phyloP scores from a whole-genome alignment of 2,329 filamentous ascomycete species.

The Fusarium albidum region DNA sequence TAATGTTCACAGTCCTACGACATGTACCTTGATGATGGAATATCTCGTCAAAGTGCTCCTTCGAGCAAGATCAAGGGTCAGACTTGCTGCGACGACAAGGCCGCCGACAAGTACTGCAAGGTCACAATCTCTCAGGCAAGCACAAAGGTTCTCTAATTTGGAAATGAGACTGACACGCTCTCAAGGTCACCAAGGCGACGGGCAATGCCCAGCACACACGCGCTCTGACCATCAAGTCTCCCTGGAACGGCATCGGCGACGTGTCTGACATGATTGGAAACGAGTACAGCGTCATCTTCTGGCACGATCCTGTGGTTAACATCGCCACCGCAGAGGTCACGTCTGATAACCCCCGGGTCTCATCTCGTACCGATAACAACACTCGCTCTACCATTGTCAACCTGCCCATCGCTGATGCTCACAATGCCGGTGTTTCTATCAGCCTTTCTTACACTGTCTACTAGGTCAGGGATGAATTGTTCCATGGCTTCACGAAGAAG shows the following conservation, averaged over 20 bases:
- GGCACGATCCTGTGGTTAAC: slow-evolving; percentile 20
- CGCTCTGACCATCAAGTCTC: slow-evolving; percentile 11
- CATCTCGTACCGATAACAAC: slow-evolving; percentile 2
- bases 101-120: slow-evolving; percentile 27
- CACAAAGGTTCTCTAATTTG: rapidly evolving
- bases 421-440: slow-evolving; percentile 17
- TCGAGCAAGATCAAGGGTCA: not conserved
- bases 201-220: slow-evolving; percentile 1
- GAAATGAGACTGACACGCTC: not conserved
- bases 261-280: slow-evolving; percentile 15
- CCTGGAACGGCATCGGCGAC: slow-evolving; percentile 21
- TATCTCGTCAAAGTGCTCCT: slow-evolving; percentile 31
- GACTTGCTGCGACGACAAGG: slow-evolving; percentile 2
- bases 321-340: slow-evolving; percentile 9
- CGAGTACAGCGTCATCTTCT: slow-evolving; percentile 31
- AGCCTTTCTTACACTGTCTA: too few relatives aligned
- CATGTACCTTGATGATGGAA: slow-evolving; percentile 36
- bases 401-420: slow-evolving; percentile 18
- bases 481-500: too few relatives aligned
- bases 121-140: slow-evolving; percentile 24
- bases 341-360: slow-evolving; percentile 3
- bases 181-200: not conserved
- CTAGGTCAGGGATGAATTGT: too few relatives aligned
- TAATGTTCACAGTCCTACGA: slow-evolving; percentile 7
- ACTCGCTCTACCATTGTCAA: slow-evolving; percentile 22